phyloP scores from a whole-genome alignment of 306 rosid species.

The Ziziphus jujuba region DNA sequence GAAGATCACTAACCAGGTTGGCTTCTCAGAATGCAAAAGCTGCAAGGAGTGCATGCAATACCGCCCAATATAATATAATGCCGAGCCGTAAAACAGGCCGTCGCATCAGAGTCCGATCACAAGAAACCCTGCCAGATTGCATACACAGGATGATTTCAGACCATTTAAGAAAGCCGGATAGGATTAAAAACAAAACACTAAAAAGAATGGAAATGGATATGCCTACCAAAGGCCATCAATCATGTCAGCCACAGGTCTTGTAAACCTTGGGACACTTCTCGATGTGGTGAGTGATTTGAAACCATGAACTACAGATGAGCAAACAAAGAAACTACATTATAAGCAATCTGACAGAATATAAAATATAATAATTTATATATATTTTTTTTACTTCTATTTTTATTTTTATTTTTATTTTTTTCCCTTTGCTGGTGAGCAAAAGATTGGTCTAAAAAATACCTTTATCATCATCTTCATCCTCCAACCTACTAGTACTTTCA shows the following conservation, averaged over 20 bases:
- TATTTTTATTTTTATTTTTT: no score
- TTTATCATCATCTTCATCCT: slow-evolving; percentile 94
- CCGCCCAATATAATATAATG: slow-evolving; percentile 80
- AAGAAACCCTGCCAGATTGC: slow-evolving; percentile 72
- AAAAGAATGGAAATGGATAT: slow-evolving; percentile 14
- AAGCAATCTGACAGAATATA: background rate
- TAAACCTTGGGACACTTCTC: slow-evolving; percentile 81
- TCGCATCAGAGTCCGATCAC: slow-evolving; percentile 94
- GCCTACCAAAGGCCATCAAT: slow-evolving; percentile 92
- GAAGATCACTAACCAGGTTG: slow-evolving; percentile 35
- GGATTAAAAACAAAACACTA: slow-evolving; percentile 11
- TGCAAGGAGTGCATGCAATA: slow-evolving; percentile 83
- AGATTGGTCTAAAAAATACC: slow-evolving; percentile 44
- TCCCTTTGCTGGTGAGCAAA: background rate
- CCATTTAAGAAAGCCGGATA: slow-evolving; percentile 8
- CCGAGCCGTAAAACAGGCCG: slow-evolving; percentile 84
- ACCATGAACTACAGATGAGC: slow-evolving; percentile 68
- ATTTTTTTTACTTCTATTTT: background rate
- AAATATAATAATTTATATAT: no score
- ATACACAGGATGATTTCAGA: slow-evolving; percentile 20
- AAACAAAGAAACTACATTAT: slow-evolving; percentile 22
- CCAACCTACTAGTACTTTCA: slow-evolving; percentile 60
- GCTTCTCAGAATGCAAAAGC: slow-evolving; percentile 65
- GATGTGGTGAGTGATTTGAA: slow-evolving; percentile 90
- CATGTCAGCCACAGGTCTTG: slow-evolving; percentile 85